Conservation (phyloP, 2,329 filamentous ascomycete genomes). For the Daldinia sp. region DNA sequence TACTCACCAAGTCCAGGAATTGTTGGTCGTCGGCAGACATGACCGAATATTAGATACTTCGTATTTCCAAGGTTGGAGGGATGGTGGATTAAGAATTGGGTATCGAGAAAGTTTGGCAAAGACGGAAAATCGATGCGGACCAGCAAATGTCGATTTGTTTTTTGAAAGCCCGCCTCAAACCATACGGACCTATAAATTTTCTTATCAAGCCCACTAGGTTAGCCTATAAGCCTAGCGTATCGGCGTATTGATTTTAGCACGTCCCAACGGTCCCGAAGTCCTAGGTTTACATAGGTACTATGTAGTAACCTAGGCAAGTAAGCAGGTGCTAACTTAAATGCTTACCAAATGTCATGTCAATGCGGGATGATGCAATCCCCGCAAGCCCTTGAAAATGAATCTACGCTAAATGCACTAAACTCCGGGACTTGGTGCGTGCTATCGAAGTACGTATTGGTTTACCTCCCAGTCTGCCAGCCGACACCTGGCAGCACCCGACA, state of each 20-base stretch:
- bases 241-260: neutral
- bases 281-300: too few relatives aligned
- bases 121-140: constrained; percentile 21
- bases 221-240: too few relatives aligned
- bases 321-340: too few relatives aligned
- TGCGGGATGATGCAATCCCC: constrained; percentile 1
- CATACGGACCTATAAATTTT: neutral
- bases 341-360: neutral
- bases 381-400: neutral
- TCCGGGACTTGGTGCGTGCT: neutral
- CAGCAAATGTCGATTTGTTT: neutral
- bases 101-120: constrained; percentile 14
- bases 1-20: constrained; percentile 77
- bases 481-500: too few relatives aligned
- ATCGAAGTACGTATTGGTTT: neutral
- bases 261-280: too few relatives aligned
- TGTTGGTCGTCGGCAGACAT: constrained; percentile 85
- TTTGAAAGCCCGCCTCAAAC: constrained; percentile 1
- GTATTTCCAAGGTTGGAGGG: neutral
- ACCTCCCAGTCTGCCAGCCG: too few relatives aligned
- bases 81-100: constrained; percentile 4
- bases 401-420: too few relatives aligned
- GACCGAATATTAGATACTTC: constrained; percentile 24
- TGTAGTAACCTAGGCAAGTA: too few relatives aligned
- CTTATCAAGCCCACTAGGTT: neutral